Evolutionary conservation across 352 stramenopile species (phyloP).

Genomic region (Globisporangium recalcitrans): DNA sequence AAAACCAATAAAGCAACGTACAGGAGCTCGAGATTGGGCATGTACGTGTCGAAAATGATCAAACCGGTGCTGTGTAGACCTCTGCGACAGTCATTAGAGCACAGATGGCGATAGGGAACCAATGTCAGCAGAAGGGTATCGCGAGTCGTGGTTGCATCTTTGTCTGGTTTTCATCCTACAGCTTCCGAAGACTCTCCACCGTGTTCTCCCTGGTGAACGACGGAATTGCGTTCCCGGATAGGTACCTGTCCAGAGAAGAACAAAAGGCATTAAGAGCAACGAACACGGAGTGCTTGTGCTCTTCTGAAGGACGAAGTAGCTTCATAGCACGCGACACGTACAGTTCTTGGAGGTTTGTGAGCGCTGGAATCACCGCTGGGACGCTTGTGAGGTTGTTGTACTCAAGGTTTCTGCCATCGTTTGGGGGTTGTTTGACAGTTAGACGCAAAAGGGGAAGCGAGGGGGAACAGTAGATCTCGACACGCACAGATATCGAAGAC

Average conservation of each 20-base stretch:
- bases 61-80: constrained; percentile 6
- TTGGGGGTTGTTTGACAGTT: not conserved
- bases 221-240: not conserved
- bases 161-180: not conserved
- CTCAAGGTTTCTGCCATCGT: not conserved
- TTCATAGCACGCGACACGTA: no score
- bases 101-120: not conserved
- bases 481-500: not conserved
- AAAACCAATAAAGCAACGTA: constrained; percentile 4
- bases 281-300: not conserved
- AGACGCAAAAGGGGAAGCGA: not conserved
- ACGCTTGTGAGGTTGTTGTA: constrained; percentile 7
- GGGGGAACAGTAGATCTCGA: not conserved
- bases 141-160: not conserved
- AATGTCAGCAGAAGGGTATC: not conserved
- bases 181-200: not conserved
- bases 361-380: not conserved
- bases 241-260: not conserved
- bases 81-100: not conserved
- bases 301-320: no score
- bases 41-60: not conserved
- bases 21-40: constrained; percentile 9
- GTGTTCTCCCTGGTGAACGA: not conserved
- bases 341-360: not conserved
- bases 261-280: no score